These are phyloP conservation scores for Crucibulum laeve DNA, from an alignment of 768 basidiomycete genomes.

Conservation along the genomic window DNA sequence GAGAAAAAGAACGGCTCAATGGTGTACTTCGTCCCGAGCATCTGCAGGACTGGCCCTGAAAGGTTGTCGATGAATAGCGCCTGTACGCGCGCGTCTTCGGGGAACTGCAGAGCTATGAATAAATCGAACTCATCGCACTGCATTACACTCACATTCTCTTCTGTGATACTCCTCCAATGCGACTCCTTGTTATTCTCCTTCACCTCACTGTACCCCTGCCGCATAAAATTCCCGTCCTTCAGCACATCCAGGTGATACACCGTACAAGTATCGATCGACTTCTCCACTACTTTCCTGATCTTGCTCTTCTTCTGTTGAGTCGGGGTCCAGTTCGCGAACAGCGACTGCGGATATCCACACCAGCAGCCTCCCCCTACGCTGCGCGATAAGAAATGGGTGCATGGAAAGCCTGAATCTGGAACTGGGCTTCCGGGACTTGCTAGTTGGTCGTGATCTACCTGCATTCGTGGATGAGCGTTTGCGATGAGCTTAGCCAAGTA, in stretches of 20 bases:
- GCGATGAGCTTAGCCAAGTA: neutral
- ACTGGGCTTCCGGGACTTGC: conserved; percentile 15
- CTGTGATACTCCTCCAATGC: conserved; percentile 29
- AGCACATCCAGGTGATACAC: conserved; percentile 38
- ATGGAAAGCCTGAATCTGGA: neutral
- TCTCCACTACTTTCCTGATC: conserved; percentile 23
- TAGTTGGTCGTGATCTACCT: conserved; percentile 25
- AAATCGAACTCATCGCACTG: neutral
- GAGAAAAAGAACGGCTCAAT: conserved; percentile 67
- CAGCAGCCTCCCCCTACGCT: conserved; percentile 13
- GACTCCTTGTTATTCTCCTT: conserved; percentile 14
- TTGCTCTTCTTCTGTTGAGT: conserved; percentile 36
- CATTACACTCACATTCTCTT: conserved; percentile 20
- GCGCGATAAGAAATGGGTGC: neutral
- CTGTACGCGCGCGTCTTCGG: conserved; percentile 34
- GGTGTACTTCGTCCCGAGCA: conserved; percentile 49
- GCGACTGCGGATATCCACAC: conserved; percentile 44
- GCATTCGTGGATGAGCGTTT: neutral
- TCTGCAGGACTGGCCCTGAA: conserved; percentile 46
- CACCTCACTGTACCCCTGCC: conserved; percentile 14
- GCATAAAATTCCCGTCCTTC: conserved; percentile 26
- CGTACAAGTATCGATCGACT: conserved; percentile 14
- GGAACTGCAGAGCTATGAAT: conserved; percentile 13
- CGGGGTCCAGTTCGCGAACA: conserved; percentile 54
- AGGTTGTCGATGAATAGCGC: conserved; percentile 48